These are phyloP conservation scores for Xylaria sp. DNA, from an alignment of 2,329 filamentous ascomycete species.

Conservation along the genomic window DNA sequence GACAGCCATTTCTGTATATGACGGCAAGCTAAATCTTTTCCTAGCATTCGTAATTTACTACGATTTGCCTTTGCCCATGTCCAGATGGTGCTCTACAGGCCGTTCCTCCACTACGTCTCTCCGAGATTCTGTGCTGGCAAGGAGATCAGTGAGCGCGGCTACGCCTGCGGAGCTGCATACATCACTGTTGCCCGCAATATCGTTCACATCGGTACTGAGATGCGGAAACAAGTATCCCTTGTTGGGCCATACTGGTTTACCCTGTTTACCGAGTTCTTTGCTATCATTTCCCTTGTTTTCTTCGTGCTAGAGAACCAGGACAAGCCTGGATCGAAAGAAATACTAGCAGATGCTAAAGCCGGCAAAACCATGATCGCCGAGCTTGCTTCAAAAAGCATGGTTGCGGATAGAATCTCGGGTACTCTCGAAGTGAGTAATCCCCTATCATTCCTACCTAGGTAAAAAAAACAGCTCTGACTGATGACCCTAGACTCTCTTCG, in stretches of 20 bases:
- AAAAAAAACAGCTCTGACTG: conserved; percentile 19
- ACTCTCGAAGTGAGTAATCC: conserved; percentile 62
- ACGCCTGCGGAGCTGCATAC: conserved; percentile 62
- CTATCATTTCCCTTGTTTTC: conserved; percentile 72
- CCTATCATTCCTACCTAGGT: neutral
- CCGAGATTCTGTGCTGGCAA: conserved; percentile 52
- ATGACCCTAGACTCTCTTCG: conserved; percentile 64
- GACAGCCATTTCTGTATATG: neutral
- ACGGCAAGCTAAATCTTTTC: conserved; percentile 21
- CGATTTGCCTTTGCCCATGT: conserved; percentile 78
- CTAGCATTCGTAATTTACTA: conserved; percentile 64
- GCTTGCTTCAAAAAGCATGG: conserved; percentile 77
- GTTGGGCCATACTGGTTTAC: conserved; percentile 84
- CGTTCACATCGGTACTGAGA: conserved; percentile 72
- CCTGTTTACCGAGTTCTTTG: conserved; percentile 78
- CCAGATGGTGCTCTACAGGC: conserved; percentile 75
- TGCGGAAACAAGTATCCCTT: conserved; percentile 68
- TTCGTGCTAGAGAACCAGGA: conserved; percentile 76
- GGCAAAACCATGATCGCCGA: conserved; percentile 77
- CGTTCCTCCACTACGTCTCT: conserved; percentile 79
- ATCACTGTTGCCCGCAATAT: conserved; percentile 65
- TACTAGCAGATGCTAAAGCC: conserved; percentile 77
- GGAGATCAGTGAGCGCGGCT: conserved; percentile 68
- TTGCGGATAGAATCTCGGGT: conserved; percentile 77
- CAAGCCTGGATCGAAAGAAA: conserved; percentile 67